Conservation (phyloP, 129 eudicot species). For the sunflower (Helianthus annuus) region DNA sequence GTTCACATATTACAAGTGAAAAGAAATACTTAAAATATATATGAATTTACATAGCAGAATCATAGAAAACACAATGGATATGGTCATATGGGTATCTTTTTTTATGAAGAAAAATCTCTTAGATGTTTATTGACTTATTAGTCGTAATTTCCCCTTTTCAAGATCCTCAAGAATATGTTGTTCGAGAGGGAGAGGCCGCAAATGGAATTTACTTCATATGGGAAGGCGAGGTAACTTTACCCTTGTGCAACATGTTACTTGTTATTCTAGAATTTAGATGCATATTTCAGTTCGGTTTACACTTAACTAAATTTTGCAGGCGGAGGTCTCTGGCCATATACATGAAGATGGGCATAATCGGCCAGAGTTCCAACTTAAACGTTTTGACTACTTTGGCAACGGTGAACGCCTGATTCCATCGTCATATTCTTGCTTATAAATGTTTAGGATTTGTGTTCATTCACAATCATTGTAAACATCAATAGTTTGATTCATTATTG, state of each 20-base stretch:
- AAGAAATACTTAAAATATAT: not conserved
- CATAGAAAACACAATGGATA: not conserved
- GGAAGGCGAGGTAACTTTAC: constrained; percentile 81
- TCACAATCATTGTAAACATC: not conserved
- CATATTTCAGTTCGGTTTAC: constrained; percentile 20
- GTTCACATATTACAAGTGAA: not conserved
- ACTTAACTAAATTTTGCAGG: constrained; percentile 42
- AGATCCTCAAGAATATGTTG: constrained; percentile 70
- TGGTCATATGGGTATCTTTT: no score
- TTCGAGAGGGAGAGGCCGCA: constrained; percentile 80
- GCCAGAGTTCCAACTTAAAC: constrained; percentile 75
- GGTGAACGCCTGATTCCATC: constrained; percentile 51
- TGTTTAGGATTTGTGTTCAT: not conserved
- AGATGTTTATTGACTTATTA: constrained; percentile 6
- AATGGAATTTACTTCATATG: constrained; percentile 79
- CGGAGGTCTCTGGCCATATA: constrained; percentile 70
- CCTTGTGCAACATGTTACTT: constrained; percentile 4
- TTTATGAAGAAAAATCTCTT: not conserved
- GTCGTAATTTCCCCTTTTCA: constrained; percentile 23
- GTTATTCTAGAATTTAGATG: constrained; percentile 1
- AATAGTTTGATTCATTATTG: constrained; percentile 12
- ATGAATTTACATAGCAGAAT: not conserved
- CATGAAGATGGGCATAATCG: constrained; percentile 60
- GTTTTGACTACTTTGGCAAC: constrained; percentile 81
- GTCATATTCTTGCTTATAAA: constrained; percentile 7